Evolutionary conservation across 306 rosid genomes (phyloP).

Genomic region (Lagenaria siceraria): DNA sequence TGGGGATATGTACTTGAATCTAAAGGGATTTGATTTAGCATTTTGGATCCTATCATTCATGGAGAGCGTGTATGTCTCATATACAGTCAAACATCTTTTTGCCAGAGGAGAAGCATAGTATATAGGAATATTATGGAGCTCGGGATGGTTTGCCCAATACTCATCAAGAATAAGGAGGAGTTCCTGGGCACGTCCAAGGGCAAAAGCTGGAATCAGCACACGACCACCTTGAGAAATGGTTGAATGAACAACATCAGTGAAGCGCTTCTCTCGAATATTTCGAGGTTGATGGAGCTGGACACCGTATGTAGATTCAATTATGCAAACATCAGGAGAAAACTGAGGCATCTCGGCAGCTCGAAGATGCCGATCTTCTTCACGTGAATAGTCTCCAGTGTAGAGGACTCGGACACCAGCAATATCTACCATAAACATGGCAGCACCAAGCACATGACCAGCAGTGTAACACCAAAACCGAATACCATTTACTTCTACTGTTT

Average conservation of each 20-base stretch:
- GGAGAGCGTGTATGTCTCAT: conserved; percentile 89
- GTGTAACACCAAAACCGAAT: conserved; percentile 96
- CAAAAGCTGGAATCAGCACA: conserved; percentile 78
- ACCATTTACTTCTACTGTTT: conserved; percentile 82
- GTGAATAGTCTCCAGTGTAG: conserved; percentile 96
- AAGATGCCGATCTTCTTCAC: conserved; percentile 94
- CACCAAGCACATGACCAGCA: conserved; percentile 98
- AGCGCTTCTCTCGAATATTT: conserved; percentile 69
- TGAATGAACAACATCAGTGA: conserved; percentile 81
- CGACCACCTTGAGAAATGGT: conserved; percentile 94
- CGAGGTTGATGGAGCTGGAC: conserved; percentile 97
- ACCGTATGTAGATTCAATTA: conserved; percentile 88
- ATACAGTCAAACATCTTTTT: conserved; percentile 74
- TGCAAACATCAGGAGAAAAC: conserved; percentile 91
- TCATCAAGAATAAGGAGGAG: conserved; percentile 91
- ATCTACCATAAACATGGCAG: conserved; percentile 99
- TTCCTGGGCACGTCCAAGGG: conserved; percentile 95
- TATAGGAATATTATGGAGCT: conserved; percentile 77
- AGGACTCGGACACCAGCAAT: conserved; percentile 86
- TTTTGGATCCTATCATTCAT: conserved; percentile 90
- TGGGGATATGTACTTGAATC: conserved; percentile 72
- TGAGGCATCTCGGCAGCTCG: conserved; percentile 94
- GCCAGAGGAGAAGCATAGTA: conserved; percentile 98
- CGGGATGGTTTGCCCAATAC: conserved; percentile 90
- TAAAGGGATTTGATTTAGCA: conserved; percentile 88